Evolutionary conservation across 2,329 filamentous ascomycete species (phyloP), one percentile per base, ranked within the genome.

Genomic region (Trichophyton rubrum): DNA sequence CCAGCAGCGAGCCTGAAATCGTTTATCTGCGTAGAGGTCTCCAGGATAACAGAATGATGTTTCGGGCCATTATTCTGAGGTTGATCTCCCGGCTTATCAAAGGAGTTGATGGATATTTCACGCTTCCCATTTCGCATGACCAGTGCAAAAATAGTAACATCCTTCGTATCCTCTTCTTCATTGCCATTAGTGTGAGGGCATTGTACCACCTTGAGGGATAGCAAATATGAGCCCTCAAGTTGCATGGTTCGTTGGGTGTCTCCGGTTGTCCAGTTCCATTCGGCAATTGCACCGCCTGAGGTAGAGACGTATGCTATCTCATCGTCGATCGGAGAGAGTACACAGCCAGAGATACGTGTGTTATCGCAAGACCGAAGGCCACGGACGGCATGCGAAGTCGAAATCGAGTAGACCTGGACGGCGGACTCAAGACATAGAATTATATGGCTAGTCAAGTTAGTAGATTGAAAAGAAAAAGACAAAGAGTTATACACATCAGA

Each of bases 361-460:
- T 69, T 66, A 77, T 74, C 72, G 30, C 86, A 76, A n/a, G 53
- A 64, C 11, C 81, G 76, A 56, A 96, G 85, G 60, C 85, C 83
- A 66, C 89, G 85, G 53, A 89, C 79, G 22, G 95, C 82, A 57
- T 95, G 82, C 1, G 93, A 97, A 60, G 90, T 90, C 64, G 83
- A 78, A 33, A 89, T 83, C 1, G 88, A 88, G 73, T 93, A 95
- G 27, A 96, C 81, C 70, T 90, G 87, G 59, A 96, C 78, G 8
- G 86, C 86, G 30, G 83, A 85, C 62, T 85, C 82, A 68, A 89
- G 89, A 35, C 86, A 83, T 60, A 95, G 72, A 61, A 96, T 85
- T 43, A 96, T 71, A 73, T 86, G 81, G 69, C 89, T 90, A 27
- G 5, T 9, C 9, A 27, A 11, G 2, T 63, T 64, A 49, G 43